Base-by-base conservation (phyloP, 495 filamentous ascomycete genomes). In the Hyaloscypha variabilis region DNA sequence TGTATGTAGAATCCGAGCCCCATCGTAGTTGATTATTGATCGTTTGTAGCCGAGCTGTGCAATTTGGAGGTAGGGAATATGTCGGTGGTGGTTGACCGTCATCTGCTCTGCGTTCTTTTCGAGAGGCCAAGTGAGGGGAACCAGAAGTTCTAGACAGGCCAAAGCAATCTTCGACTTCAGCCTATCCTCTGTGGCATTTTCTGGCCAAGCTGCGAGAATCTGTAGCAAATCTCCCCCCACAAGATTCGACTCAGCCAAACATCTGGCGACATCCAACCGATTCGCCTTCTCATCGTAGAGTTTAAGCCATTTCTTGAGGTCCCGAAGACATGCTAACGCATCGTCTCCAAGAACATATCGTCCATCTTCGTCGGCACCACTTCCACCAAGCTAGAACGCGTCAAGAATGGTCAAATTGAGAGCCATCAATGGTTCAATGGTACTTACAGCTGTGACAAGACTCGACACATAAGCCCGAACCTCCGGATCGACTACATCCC, bases 261-360 rank as follows among this genome's bases (percentile, higher is more conserved):
- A 97, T 75, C 95, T 85, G 52, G 93, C 94, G 59, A 98, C 96
- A 77, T 99, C 96, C 84, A 96, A 89, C 62, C 95, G 89, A 71
- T 96, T 96, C 61, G 90, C 86, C 75, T 95, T 96, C 73, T 96
- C 90, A 74, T 99, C 96, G 82, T 96, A 96, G 63, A 96, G 82
- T 73, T 90, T 93, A 70, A 99, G 78, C 96, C 96, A 98, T 84
- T 87, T 89, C 69, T 92, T 93, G 50, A 98, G 82, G 77, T 99
- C 96, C 59, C 93, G 91, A 61, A 99, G 82, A 77, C 92, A 94
- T 57, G 94, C 91, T 67, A 96, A 76, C 8, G 96, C 93, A 76
- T 97, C 94, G 73, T 98, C 94, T 72, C 96, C 96, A 54, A 98
- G 87, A 8, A 90, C 83, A 76, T 99, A 99, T 63, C 82, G 82